Conservation (phyloP, 345 rosid species). For the Excoecaria agallocha region DNA sequence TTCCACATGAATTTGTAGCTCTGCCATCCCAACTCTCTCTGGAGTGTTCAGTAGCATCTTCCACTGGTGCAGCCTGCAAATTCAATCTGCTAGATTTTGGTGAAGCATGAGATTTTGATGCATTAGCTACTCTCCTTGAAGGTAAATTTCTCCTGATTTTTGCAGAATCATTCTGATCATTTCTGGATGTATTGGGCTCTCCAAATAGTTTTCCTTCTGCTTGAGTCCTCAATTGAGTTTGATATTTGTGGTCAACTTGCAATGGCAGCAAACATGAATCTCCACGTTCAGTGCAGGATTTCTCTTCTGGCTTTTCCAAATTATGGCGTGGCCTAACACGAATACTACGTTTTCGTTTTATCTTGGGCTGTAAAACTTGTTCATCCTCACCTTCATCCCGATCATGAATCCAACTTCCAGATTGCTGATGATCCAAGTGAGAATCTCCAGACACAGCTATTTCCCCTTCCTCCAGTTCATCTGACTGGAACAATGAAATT, state of each 20-base stretch:
- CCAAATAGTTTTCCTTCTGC: constrained; percentile 37
- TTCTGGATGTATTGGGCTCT: constrained; percentile 49
- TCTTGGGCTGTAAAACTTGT: constrained; percentile 94
- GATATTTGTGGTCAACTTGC: constrained; percentile 61
- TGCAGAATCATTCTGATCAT: constrained; percentile 66
- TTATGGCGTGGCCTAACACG: constrained; percentile 84
- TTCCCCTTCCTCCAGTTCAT: constrained; percentile 98
- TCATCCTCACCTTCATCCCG: constrained; percentile 97
- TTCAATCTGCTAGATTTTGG: constrained; percentile 69
- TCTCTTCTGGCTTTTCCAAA: constrained; percentile 64
- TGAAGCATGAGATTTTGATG: constrained; percentile 62
- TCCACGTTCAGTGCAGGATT: constrained; percentile 49
- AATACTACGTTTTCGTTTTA: constrained; percentile 94
- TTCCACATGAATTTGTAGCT: constrained; percentile 46
- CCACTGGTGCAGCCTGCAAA: constrained; percentile 44
- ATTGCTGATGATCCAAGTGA: constrained; percentile 81
- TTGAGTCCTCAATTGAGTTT: constrained; percentile 55
- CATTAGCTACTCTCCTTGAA: constrained; percentile 60
- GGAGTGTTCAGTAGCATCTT: constrained; percentile 52
- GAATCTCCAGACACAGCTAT: constrained; percentile 94
- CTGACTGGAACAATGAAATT: constrained; percentile 50
- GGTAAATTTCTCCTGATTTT: constrained; percentile 59
- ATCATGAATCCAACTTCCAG: constrained; percentile 94
- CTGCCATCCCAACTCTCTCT: constrained; percentile 70
- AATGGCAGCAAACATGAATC: constrained; percentile 49